These are phyloP conservation scores for Aphanomyces stellatus DNA, from an alignment of 352 stramenopile species.

Conservation along the genomic window DNA sequence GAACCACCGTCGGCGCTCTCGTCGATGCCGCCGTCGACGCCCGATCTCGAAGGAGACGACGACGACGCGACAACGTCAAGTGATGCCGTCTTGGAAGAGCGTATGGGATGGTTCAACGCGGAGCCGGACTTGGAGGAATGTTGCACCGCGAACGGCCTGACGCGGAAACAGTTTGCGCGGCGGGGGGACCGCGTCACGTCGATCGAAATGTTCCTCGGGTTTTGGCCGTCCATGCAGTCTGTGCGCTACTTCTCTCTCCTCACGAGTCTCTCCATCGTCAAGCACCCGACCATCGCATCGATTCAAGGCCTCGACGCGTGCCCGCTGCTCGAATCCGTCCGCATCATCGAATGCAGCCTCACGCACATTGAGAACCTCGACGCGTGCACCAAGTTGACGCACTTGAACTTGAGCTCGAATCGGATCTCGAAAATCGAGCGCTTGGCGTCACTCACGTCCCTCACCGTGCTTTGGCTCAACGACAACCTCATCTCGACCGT, in stretches of 20 bases:
- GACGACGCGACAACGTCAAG: background rate
- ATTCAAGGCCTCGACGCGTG: conserved; percentile 51
- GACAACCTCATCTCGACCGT: conserved; percentile 63
- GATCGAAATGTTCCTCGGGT: conserved; percentile 72
- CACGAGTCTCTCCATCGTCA: conserved; percentile 61
- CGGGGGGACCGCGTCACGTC: conserved; percentile 29
- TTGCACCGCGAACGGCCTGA: conserved; percentile 58
- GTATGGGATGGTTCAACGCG: conserved; percentile 32
- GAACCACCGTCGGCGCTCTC: too few species aligned
- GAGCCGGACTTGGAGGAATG: conserved; percentile 48
- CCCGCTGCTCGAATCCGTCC: conserved; percentile 46
- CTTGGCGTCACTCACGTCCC: conserved; percentile 38
- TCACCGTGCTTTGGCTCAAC: conserved; percentile 78
- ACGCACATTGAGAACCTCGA: conserved; percentile 37
- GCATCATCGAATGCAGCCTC: conserved; percentile 57
- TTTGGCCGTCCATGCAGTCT: conserved; percentile 60
- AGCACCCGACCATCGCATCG: conserved; percentile 49
- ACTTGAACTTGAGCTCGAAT: conserved; percentile 71
- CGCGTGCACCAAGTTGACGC: conserved; percentile 36
- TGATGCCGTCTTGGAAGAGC: background rate
- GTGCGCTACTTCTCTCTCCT: conserved; percentile 56
- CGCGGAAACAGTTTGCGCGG: conserved; percentile 42
- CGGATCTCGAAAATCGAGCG: conserved; percentile 43
- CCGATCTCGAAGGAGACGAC: conserved; percentile 1
- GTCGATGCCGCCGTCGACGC: background rate